Evolutionary conservation across 176 grass and related monocot genomes (phyloP).

Genomic region (Bolboschoenus planiculmis): DNA sequence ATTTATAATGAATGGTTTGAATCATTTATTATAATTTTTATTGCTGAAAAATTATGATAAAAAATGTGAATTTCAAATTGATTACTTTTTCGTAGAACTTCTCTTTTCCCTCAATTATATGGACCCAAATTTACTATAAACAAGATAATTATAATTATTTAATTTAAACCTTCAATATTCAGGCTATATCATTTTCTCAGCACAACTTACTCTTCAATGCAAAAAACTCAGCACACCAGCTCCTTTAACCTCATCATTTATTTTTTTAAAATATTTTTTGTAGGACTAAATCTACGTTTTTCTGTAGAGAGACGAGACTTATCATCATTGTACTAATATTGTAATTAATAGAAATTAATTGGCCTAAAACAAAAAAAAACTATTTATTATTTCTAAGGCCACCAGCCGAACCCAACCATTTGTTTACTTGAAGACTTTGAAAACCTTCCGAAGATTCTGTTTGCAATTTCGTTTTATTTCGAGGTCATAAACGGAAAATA

Average conservation of each 20-base stretch:
- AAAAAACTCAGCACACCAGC: no score
- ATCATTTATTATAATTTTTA: no score
- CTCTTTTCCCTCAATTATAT: background rate
- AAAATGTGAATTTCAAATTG: no score
- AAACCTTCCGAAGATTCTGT: background rate
- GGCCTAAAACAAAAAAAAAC: no score
- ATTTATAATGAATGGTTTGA: no score
- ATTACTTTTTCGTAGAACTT: background rate
- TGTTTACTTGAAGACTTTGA: background rate
- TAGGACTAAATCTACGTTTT: no score
- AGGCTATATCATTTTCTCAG: background rate
- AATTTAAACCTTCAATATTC: background rate
- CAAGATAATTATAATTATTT: background rate
- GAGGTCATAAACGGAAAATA: conserved; percentile 2
- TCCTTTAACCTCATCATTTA: no score
- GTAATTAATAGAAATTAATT: no score
- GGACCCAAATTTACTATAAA: background rate
- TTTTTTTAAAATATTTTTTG: no score
- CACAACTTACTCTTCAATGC: background rate
- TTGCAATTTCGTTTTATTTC: background rate
- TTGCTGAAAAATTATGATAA: no score
- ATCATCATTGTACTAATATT: no score
- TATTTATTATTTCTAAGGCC: background rate
- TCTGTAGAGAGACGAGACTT: no score
- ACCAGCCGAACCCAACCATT: background rate